These are phyloP conservation scores for Brassica rapa DNA, from an alignment of 345 rosid species.

Conservation along the genomic window DNA sequence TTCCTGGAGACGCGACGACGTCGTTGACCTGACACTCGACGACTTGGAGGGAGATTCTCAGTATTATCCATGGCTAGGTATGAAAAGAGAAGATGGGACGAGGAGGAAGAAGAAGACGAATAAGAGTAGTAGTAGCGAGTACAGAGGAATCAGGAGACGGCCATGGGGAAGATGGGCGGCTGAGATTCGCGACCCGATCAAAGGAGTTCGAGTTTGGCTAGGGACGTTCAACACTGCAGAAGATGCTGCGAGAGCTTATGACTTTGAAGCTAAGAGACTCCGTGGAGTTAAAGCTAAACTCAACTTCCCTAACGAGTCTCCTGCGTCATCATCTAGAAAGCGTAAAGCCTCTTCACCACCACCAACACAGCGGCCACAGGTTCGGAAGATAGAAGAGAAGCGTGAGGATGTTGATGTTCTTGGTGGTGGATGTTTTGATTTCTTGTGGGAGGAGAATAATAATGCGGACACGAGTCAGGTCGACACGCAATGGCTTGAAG, in stretches of 20 bases:
- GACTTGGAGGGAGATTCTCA: conserved; percentile 42
- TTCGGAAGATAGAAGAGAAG: neutral
- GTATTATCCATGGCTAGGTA: neutral
- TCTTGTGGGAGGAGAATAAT: conserved; percentile 22
- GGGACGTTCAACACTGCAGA: conserved; percentile 81
- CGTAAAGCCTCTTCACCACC: neutral
- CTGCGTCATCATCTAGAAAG: neutral
- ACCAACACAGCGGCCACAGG: neutral
- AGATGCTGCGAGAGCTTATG: conserved; percentile 89
- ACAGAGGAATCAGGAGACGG: conserved; percentile 83
- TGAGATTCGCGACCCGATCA: conserved; percentile 84
- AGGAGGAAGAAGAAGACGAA: neutral
- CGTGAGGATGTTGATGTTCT: neutral
- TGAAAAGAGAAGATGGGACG: conserved; percentile 10
- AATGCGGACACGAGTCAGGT: conserved; percentile 8
- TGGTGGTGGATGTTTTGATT: no score
- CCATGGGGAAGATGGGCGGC: conserved; percentile 99
- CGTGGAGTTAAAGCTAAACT: conserved; percentile 93
- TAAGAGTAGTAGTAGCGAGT: conserved; percentile 36
- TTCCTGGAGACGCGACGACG: conserved; percentile 5
- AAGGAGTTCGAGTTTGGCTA: conserved; percentile 90
- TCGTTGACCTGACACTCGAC: conserved; percentile 40
- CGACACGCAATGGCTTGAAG: conserved; percentile 34
- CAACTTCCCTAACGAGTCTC: conserved; percentile 51
- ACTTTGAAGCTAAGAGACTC: conserved; percentile 79